Evolutionary conservation across 2,329 filamentous ascomycete species (phyloP), one percentile per base, ranked within the genome.

Genomic region (Lasiodiplodia gonubiensis): DNA sequence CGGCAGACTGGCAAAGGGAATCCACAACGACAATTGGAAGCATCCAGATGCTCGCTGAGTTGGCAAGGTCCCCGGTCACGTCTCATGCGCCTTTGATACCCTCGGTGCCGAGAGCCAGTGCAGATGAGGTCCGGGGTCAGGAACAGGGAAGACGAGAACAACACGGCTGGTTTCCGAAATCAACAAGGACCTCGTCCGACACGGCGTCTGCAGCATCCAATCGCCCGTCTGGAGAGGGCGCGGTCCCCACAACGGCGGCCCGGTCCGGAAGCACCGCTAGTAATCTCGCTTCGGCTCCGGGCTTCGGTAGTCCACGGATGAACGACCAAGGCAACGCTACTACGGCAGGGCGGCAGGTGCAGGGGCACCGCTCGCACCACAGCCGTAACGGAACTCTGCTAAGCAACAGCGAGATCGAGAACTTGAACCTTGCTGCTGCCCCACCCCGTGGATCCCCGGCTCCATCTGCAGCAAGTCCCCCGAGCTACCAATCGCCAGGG

Each of bases 1-100:
- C 59, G 4, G 7, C 12, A n/a, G 59, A 63, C 10, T 63, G 59
- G 59, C 59, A 48, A 21, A 51, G 59, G 10, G 59, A 63, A n/a
- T 63, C 59, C 30, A 25, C 59, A 51, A 21, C 59, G 16, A 63
- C 59, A 18, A 51, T 63, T n/a, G 59, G n/a, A 18, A 63, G 59
- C 23, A 21, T 30, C 18, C 42, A 37, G 12, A 48, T 63, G 18
- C 30, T 51, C 14, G 27, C 59, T 48, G 59, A 51, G 10, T 51
- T 63, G 33, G 14, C 59, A 33, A 35, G 59, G 30, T 46, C 30
- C 7, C 33, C 59, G 8, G 27, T 35, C 16, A 37, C 39, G n/a
- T 33, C 59, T 49, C 46, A 51, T 25, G 46, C 59, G 3, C 6
- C 57, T 8, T 14, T 49, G 39, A 61, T 48, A 3, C 30, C 59